Conservation (phyloP, 148 eudicot genomes). For the Rhododendron ovatum region DNA sequence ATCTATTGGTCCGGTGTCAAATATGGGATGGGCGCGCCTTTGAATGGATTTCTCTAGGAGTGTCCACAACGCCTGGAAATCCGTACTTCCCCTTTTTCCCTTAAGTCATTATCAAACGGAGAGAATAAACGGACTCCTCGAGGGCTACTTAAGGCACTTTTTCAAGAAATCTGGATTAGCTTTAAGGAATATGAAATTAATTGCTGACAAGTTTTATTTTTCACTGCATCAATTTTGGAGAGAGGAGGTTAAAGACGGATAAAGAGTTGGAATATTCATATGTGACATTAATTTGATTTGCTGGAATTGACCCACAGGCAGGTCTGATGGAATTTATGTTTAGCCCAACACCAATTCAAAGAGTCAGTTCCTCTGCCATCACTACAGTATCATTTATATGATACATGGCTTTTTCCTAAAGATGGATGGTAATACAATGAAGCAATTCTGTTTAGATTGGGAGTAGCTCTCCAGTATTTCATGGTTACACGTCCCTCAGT, state of each 20-base stretch:
- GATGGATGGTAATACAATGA: not conserved
- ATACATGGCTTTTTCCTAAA: not conserved
- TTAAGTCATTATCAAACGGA: not conserved
- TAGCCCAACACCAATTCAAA: not conserved
- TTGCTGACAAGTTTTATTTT: not conserved
- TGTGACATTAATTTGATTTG: not conserved
- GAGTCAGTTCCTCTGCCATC: not conserved
- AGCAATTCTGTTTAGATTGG: not conserved
- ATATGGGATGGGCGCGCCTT: not conserved
- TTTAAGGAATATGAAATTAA: not conserved
- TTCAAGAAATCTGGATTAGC: not conserved
- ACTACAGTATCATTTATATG: not conserved
- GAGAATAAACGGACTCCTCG: too few species aligned
- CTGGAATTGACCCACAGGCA: not conserved
- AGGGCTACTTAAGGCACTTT: not conserved
- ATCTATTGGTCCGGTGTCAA: not conserved
- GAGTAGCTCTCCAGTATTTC: not conserved
- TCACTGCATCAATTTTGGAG: not conserved
- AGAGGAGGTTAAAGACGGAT: not conserved
- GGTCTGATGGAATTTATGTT: not conserved
- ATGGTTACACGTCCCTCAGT: not conserved
- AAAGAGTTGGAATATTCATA: not conserved
- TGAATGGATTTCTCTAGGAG: not conserved
- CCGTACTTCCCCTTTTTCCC: not conserved
- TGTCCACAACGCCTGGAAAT: not conserved